These are phyloP conservation scores for Saccharomycopsis capsularis DNA, from an alignment of 805 yeast species.

Conservation along the genomic window DNA sequence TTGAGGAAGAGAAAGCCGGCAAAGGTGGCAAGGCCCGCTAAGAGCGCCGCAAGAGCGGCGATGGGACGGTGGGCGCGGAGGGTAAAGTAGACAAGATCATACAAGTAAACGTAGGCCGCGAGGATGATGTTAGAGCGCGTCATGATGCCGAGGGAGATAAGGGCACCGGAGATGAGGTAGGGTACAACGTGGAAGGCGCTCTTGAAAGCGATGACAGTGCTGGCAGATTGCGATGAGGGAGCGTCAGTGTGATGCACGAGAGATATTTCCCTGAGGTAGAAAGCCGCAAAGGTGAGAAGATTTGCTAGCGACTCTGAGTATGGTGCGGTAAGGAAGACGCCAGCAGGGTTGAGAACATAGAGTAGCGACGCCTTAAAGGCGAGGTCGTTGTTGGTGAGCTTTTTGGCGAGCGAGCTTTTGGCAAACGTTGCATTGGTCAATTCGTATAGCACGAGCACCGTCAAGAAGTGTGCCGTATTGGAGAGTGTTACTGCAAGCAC, in stretches of 20 bases:
- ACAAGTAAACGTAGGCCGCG: conserved; percentile 59
- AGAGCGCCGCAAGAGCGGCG: conserved; percentile 30
- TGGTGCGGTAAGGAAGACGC: conserved; percentile 64
- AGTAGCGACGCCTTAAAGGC: conserved; percentile 37
- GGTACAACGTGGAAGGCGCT: conserved; percentile 29
- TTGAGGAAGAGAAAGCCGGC: conserved; percentile 40
- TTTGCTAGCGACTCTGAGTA: conserved; percentile 76
- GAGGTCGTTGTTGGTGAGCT: conserved; percentile 23
- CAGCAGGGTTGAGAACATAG: conserved; percentile 67
- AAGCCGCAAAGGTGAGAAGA: conserved; percentile 48
- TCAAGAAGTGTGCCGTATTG: conserved; percentile 44
- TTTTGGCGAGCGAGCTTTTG: conserved; percentile 10
- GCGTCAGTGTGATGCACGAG: too few relatives aligned
- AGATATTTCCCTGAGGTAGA: conserved; percentile 37
- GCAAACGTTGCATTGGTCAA: conserved; percentile 38
- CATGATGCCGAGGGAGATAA: conserved; percentile 50
- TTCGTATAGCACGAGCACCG: conserved; percentile 42
- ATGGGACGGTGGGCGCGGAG: conserved; percentile 19
- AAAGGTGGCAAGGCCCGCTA: conserved; percentile 54
- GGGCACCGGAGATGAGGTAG: conserved; percentile 39
- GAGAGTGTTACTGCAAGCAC: conserved; percentile 42
- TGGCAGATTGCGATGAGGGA: too few relatives aligned
- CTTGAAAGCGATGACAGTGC: not conserved
- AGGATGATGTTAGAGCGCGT: conserved; percentile 73
- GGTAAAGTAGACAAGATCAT: conserved; percentile 39